These are phyloP conservation scores for Huntiella abstrusa DNA, from an alignment of 2,329 filamentous ascomycete species.

Conservation along the genomic window DNA sequence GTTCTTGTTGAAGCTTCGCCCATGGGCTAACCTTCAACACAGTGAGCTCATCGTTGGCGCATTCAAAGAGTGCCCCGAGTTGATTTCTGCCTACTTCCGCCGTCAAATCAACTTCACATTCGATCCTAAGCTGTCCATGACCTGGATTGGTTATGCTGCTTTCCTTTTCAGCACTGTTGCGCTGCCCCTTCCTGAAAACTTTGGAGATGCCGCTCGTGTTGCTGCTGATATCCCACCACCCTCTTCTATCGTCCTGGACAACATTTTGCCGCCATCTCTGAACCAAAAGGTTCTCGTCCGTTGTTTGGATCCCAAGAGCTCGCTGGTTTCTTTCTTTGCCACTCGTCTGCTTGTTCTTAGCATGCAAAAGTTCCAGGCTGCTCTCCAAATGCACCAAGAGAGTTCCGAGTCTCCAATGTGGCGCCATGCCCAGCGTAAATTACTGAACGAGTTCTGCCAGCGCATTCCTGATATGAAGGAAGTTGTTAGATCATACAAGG, in stretches of 20 bases:
- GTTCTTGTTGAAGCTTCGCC: slow-evolving; percentile 60
- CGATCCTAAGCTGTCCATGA: slow-evolving; percentile 78
- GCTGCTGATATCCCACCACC: slow-evolving; percentile 52
- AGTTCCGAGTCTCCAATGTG: slow-evolving; percentile 30
- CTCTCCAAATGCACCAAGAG: slow-evolving; percentile 38
- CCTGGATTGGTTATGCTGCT: slow-evolving; percentile 86
- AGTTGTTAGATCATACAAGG: slow-evolving; percentile 54
- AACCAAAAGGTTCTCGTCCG: slow-evolving; percentile 61
- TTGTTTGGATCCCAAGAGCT: slow-evolving; percentile 59
- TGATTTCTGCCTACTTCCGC: slow-evolving; percentile 73
- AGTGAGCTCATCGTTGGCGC: slow-evolving; percentile 64
- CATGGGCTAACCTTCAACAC: slow-evolving; percentile 66
- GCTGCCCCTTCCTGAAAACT: slow-evolving; percentile 51
- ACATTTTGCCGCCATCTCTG: slow-evolving; percentile 64
- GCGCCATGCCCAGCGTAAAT: slow-evolving; percentile 46
- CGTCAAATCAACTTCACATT: slow-evolving; percentile 65
- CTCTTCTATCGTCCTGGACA: slow-evolving; percentile 62
- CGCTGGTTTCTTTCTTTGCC: slow-evolving; percentile 69
- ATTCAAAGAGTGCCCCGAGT: slow-evolving; percentile 64
- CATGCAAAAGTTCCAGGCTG: slow-evolving; percentile 54
- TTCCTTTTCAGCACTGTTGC: slow-evolving; percentile 70
- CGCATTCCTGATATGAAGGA: slow-evolving; percentile 70
- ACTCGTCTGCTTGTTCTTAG: slow-evolving; percentile 61
- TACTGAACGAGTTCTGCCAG: slow-evolving; percentile 57
- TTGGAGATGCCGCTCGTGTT: slow-evolving; percentile 46